Conservation (phyloP, 2,329 filamentous ascomycete genomes). For the Botryotinia calthae region DNA sequence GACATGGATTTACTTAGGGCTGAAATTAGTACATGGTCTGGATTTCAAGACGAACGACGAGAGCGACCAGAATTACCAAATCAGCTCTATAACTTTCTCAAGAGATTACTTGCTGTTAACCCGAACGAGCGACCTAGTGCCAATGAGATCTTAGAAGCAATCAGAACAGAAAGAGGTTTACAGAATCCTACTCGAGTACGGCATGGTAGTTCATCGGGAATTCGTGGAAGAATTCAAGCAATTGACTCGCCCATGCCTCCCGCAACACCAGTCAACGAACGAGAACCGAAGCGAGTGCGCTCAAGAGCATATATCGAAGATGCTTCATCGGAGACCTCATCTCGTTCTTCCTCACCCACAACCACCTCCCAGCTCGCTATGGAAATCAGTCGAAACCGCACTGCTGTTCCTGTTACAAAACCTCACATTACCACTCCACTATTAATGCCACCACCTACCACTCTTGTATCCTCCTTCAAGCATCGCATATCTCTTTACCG, state of each 20-base stretch:
- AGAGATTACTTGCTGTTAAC: slow-evolving; percentile 73
- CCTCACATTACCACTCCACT: slow-evolving; percentile 39
- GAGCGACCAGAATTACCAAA: slow-evolving; percentile 79
- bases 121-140: slow-evolving; percentile 77
- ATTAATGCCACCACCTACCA: slow-evolving; percentile 43
- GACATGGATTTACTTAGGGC: slow-evolving; percentile 80
- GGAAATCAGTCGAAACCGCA: slow-evolving; percentile 23
- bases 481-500: slow-evolving; percentile 35
- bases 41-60: slow-evolving; percentile 75
- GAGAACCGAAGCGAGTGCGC: slow-evolving; percentile 33
- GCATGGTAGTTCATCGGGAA: slow-evolving; percentile 31
- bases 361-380: slow-evolving; percentile 26
- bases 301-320: slow-evolving; percentile 36
- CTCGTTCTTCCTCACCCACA: slow-evolving; percentile 27
- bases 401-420: slow-evolving; percentile 14
- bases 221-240: slow-evolving; percentile 35
- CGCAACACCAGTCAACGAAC: slow-evolving; percentile 31
- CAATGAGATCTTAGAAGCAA: slow-evolving; percentile 67
- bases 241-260: slow-evolving; percentile 37
- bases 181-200: slow-evolving; percentile 34
- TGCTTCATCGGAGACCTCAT: slow-evolving; percentile 24
- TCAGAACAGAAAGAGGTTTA: slow-evolving; percentile 37
- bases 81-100: slow-evolving; percentile 81
- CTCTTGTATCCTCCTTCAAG: slow-evolving; percentile 36
- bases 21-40: slow-evolving; percentile 84